Evolutionary conservation across 495 filamentous ascomycete genomes (phyloP), one percentile per base, ranked within the genome.

Genomic region (Opeltia flavorubescens): DNA sequence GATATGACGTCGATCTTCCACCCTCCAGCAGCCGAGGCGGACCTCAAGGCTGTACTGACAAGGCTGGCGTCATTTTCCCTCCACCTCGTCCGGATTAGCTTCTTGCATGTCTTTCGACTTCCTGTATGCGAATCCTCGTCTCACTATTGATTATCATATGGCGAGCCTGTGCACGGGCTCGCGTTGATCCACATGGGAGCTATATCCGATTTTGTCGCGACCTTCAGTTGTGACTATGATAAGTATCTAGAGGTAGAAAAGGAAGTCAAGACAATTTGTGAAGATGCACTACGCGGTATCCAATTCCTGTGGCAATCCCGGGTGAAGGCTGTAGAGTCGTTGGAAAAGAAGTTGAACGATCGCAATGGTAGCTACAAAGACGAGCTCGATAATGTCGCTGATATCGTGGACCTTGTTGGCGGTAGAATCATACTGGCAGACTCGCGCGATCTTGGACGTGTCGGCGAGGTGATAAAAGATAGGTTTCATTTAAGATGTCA

Each of bases 371-470:
- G 26, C 13, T 43, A 43, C 40, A 20, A 4, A 23, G 6, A 24
- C 4, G 15, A 43, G n/a, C 20, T 20, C 13, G 15, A 43, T 26
- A 24, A 18, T 23, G 4, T 43, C 15, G 23, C 40, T 43, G 40
- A 33, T 33, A 33, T 33, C 30, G 30, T 33, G 9, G 30, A 33
- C 15, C 30, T 33, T 9, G 30, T 33, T 15, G 30, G 9, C 15
- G 30, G 30, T 9, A 33, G 30, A n/a, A 33, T 33, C 30, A 33
- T 33, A 9, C 30, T 33, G 30, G 30, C 30, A 9, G 30, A 33
- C 9, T 9, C 9, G 9, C 30, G 30, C 30, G 9, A 33, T 33
- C 50, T 47, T 56, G 34, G 23, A 46, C 53, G 30, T 3, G 43
- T 31, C 20, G 43, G 21, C 13, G n/a, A 33, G 24, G 21, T 9